Conservation (phyloP, 139 green algal genomes). For the Picocystis salinarum region DNA sequence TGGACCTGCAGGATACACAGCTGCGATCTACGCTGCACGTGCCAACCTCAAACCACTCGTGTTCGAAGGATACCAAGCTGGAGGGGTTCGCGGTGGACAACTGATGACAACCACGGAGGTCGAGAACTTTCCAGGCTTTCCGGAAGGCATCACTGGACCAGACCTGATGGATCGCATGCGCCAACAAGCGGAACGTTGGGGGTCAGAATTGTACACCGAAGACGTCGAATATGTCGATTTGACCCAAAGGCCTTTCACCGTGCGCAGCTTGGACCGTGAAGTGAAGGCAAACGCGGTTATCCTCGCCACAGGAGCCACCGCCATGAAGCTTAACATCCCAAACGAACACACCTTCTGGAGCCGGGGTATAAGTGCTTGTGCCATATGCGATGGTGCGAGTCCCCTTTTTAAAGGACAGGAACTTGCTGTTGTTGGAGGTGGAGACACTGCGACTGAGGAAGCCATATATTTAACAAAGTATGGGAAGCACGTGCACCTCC, state of each 20-base stretch:
- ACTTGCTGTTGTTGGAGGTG: conserved; percentile 87
- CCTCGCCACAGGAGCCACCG: conserved; percentile 86
- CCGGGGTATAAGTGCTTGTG: conserved; percentile 83
- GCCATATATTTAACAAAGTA: conserved; percentile 98
- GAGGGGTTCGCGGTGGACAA: conserved; percentile 75
- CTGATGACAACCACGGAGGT: conserved; percentile 88
- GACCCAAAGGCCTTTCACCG: conserved; percentile 28
- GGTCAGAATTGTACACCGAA: conserved; percentile 67
- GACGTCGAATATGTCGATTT: conserved; percentile 85
- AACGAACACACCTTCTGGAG: conserved; percentile 77
- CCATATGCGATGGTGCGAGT: conserved; percentile 82
- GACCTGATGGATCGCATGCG: conserved; percentile 96
- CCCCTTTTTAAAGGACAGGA: conserved; percentile 46
- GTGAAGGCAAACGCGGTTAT: conserved; percentile 67
- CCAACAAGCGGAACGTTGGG: conserved; percentile 86
- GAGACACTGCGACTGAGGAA: conserved; percentile 88
- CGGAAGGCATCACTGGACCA: conserved; percentile 85
- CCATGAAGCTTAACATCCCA: conserved; percentile 64
- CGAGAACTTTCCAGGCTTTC: conserved; percentile 80
- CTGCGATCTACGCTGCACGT: conserved; percentile 60
- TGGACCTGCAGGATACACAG: conserved; percentile 30
- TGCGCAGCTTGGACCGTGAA: conserved; percentile 11
- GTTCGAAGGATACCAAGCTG: conserved; percentile 76
- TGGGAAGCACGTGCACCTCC: conserved; percentile 72
- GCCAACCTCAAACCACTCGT: conserved; percentile 82